A percentile compares a stretch with the other conserved stretches of the same genome.
Evolutionary conservation across 2,329 filamentous ascomycete genomes (phyloP).

Genomic region (Cryphonectria nitschkei): DNA sequence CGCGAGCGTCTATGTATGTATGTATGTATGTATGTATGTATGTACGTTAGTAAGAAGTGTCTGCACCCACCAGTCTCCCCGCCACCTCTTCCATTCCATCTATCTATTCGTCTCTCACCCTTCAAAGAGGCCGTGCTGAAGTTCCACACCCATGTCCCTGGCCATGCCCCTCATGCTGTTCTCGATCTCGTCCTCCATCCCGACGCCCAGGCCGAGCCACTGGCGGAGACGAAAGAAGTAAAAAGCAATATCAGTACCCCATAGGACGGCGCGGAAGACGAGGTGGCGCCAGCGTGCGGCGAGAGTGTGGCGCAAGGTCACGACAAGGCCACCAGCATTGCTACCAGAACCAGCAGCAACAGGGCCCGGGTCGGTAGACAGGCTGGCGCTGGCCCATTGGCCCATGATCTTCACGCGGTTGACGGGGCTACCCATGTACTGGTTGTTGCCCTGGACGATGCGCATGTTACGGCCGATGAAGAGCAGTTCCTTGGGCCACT

Average conservation of each 20-base stretch:
- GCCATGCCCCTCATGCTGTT: slow-evolving; percentile 84
- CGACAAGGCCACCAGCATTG: background rate
- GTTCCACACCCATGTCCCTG: slow-evolving; percentile 86
- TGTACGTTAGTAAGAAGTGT: no score
- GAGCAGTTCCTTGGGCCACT: slow-evolving; percentile 87
- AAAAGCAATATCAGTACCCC: slow-evolving; percentile 79
- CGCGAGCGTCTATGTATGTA: no score
- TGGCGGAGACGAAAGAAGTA: slow-evolving; percentile 80
- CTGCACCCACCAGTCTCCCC: no score
- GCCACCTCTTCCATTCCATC: no score
- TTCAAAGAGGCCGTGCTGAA: slow-evolving; percentile 87
- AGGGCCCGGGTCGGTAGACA: slow-evolving; percentile 72
- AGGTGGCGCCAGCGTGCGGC: slow-evolving; percentile 76
- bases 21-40: no score
- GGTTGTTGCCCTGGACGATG: slow-evolving; percentile 92
- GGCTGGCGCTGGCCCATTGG: slow-evolving; percentile 80
- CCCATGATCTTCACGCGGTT: slow-evolving; percentile 95
- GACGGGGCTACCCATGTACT: slow-evolving; percentile 85
- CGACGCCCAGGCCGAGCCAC: slow-evolving; percentile 73
- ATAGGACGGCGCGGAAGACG: slow-evolving; percentile 78
- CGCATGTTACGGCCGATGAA: slow-evolving; percentile 92
- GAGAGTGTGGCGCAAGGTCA: slow-evolving; percentile 65
- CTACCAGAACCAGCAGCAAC: no score
- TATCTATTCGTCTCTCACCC: slow-evolving; percentile 53
- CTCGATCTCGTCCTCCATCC: slow-evolving; percentile 96